Conservation (phyloP, 441 rosid genomes). For the Populus hybrid region DNA sequence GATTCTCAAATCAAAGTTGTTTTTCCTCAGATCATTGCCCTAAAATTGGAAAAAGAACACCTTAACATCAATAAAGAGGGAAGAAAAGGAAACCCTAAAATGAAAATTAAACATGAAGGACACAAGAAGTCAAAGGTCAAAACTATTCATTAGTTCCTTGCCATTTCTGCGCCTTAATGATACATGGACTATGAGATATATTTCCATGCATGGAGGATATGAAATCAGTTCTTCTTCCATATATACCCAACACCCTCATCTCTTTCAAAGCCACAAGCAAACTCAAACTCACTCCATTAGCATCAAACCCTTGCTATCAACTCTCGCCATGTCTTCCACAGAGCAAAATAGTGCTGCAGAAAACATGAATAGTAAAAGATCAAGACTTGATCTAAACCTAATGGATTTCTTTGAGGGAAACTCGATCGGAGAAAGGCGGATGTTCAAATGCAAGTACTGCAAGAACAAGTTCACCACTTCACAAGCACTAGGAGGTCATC, state of each 20-base stretch:
- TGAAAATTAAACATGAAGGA: neutral
- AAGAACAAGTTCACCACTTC: conserved; percentile 1
- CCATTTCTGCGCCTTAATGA: neutral
- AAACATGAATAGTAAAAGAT: neutral
- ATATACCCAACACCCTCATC: neutral
- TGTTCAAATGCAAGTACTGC: conserved; percentile 1
- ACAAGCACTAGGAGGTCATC: conserved; percentile 10
- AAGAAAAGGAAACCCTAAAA: neutral
- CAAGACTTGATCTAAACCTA: neutral
- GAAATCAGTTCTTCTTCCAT: neutral
- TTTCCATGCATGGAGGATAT: neutral
- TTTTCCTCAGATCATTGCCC: neutral
- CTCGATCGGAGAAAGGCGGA: neutral
- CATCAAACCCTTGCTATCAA: neutral
- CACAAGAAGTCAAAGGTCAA: neutral
- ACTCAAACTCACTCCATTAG: neutral
- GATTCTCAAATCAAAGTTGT: neutral
- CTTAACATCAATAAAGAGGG: neutral
- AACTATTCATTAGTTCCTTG: neutral
- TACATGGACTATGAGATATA: neutral
- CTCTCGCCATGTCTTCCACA: neutral
- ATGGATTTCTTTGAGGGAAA: neutral
- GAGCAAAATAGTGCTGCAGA: neutral
- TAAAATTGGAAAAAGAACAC: neutral
- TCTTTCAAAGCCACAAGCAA: neutral